These are phyloP conservation scores for Lachancea nothofagi DNA, from an alignment of 805 yeast species.

Conservation along the genomic window DNA sequence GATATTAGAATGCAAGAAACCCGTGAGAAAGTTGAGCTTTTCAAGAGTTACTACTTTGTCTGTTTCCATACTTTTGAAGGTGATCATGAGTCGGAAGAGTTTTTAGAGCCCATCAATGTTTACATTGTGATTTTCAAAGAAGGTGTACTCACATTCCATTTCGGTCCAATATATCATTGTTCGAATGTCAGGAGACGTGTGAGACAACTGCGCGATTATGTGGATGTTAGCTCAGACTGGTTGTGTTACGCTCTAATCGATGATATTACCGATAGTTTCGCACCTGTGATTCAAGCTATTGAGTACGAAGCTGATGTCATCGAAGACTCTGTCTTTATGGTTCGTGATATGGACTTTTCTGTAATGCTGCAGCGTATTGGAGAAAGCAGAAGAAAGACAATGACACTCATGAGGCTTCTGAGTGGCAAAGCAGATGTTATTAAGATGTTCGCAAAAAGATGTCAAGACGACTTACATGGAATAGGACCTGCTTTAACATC, in stretches of 20 bases:
- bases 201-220: constrained; percentile 70
- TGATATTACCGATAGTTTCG: constrained; percentile 81
- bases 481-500: constrained; percentile 40
- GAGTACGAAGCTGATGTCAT: constrained; percentile 80
- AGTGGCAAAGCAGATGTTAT: constrained; percentile 96
- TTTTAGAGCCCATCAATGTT: constrained; percentile 72
- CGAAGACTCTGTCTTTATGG: constrained; percentile 74
- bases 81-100: constrained; percentile 73
- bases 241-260: constrained; percentile 74
- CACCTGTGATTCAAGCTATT: constrained; percentile 70
- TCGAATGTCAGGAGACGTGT: constrained; percentile 80
- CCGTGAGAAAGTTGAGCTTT: constrained; percentile 93
- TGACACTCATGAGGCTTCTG: constrained; percentile 84
- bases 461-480: constrained; percentile 60
- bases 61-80: constrained; percentile 95
- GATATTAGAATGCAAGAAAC: constrained; percentile 95
- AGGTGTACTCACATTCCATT: constrained; percentile 66
- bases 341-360: constrained; percentile 68
- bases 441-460: constrained; percentile 91
- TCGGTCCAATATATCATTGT: constrained; percentile 60
- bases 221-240: constrained; percentile 77
- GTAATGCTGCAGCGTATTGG: constrained; percentile 79
- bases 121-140: constrained; percentile 67
- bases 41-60: constrained; percentile 85
- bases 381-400: constrained; percentile 82